Evolutionary conservation across 2,329 filamentous ascomycete genomes (phyloP).

Genomic region (Trichoderma sp.): DNA sequence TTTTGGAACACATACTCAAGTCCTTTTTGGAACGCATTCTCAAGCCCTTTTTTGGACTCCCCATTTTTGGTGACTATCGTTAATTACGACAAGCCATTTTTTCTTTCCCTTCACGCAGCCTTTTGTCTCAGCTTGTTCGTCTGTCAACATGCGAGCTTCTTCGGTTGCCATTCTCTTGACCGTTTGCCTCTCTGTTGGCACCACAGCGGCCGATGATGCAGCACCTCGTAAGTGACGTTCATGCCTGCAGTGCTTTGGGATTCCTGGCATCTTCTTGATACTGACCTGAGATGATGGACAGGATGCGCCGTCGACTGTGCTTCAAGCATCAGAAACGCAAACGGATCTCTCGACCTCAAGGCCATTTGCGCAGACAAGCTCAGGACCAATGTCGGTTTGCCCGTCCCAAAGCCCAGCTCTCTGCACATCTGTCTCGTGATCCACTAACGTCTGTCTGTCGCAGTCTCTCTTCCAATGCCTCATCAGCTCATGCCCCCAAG

Average conservation of each 20-base stretch:
- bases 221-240: conserved; percentile 13
- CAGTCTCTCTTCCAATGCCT: conserved; percentile 40
- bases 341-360: conserved; percentile 25
- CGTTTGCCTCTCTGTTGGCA: conserved; percentile 18
- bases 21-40: conserved; percentile 7
- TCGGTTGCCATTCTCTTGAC: conserved; percentile 25
- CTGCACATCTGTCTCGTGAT: not conserved
- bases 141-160: conserved; percentile 32
- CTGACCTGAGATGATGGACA: conserved; percentile 1
- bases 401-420: not conserved
- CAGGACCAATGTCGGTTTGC: conserved; percentile 14
- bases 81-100: conserved; percentile 35
- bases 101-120: conserved; percentile 18
- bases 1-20: not conserved
- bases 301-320: conserved; percentile 31
- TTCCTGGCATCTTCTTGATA: not conserved
- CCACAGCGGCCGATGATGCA: not conserved
- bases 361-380: conserved; percentile 29
- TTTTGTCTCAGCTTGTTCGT: conserved; percentile 16
- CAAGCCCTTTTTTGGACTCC: conserved; percentile 34
- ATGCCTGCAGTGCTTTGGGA: too few relatives aligned
- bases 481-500: conserved; percentile 32
- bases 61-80: conserved; percentile 38
- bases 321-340: conserved; percentile 27
- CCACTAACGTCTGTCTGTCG: not conserved